Evolutionary conservation across 768 basidiomycete species (phyloP).

Genomic region (Leccinum aurantiacum): DNA sequence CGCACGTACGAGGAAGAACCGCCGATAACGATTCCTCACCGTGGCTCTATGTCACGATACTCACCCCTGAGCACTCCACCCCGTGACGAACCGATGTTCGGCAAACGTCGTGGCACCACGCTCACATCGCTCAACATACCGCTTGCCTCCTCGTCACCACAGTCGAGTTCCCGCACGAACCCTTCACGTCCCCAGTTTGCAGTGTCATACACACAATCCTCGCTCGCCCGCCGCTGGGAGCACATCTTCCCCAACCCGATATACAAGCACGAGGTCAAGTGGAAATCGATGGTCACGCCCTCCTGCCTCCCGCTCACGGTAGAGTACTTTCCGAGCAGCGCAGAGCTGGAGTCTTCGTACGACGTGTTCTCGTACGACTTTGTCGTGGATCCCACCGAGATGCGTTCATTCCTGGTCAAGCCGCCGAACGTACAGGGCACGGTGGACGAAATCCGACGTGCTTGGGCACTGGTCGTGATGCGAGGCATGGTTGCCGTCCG

Average conservation of each 20-base stretch:
- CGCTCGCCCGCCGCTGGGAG: constrained; percentile 88
- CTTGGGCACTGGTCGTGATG: constrained; percentile 82
- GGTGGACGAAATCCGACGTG: constrained; percentile 58
- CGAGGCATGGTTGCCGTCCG: constrained; percentile 92
- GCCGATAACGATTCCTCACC: constrained; percentile 39
- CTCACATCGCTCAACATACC: constrained; percentile 38
- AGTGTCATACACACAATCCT: constrained; percentile 62
- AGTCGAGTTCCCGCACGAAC: constrained; percentile 48
- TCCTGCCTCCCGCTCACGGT: constrained; percentile 88
- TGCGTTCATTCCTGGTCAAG: constrained; percentile 83
- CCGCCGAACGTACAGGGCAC: constrained; percentile 50
- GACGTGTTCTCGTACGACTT: constrained; percentile 88
- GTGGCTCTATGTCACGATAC: constrained; percentile 49
- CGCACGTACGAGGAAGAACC: constrained; percentile 63
- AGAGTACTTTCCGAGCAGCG: constrained; percentile 77
- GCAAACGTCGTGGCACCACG: constrained; percentile 53
- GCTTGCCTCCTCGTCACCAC: constrained; percentile 48
- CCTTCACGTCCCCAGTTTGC: constrained; percentile 63
- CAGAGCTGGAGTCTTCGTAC: constrained; percentile 75
- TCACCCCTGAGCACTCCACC: constrained; percentile 73
- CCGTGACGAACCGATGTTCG: constrained; percentile 56
- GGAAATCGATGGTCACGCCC: constrained; percentile 84
- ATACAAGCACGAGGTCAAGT: constrained; percentile 85
- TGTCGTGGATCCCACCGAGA: constrained; percentile 79
- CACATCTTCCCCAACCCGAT: constrained; percentile 74